Conservation (phyloP, 345 rosid species). For the Geranium rotundifolium region DNA sequence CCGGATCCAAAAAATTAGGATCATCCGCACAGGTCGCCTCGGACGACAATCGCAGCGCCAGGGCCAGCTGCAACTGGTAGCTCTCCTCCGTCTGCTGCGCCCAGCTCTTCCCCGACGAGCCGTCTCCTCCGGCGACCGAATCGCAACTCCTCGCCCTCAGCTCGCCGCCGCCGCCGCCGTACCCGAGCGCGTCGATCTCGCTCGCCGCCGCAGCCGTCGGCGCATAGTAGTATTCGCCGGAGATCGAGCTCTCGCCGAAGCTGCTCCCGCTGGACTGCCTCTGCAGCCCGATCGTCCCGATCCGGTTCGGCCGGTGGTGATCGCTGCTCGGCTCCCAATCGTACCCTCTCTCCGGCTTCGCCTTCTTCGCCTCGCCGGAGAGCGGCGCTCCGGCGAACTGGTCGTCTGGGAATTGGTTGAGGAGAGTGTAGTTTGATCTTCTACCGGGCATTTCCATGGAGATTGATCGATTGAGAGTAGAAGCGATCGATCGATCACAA, state of each 20-base stretch:
- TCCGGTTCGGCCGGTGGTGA: conserved; percentile 37
- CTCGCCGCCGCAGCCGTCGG: conserved; percentile 49
- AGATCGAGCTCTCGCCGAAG: conserved; percentile 86
- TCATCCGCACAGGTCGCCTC: conserved; percentile 94
- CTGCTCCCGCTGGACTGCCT: conserved; percentile 98
- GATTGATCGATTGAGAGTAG: conserved; percentile 5
- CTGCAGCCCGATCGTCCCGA: conserved; percentile 60
- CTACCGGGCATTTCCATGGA: conserved; percentile 82
- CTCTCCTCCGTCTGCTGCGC: conserved; percentile 99
- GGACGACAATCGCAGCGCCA: conserved; percentile 82
- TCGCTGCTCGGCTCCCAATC: conserved; percentile 59
- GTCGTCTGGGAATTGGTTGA: conserved; percentile 72
- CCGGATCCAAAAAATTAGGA: conserved; percentile 90
- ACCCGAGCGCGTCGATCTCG: conserved; percentile 60
- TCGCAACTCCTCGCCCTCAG: conserved; percentile 31
- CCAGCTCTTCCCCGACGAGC: conserved; percentile 87
- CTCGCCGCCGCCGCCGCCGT: conserved; percentile 31
- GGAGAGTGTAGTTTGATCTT: conserved; percentile 80
- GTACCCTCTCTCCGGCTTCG: conserved; percentile 36
- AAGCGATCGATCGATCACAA: conserved; percentile 3
- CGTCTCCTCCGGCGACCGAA: conserved; percentile 20
- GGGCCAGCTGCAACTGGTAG: conserved; percentile 93
- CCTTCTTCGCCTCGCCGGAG: conserved; percentile 46
- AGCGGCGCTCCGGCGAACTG: conserved; percentile 38
- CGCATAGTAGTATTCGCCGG: conserved; percentile 73